phyloP scores from a whole-genome alignment of 306 rosid genomes.

The Pachyrhizus erosus region DNA sequence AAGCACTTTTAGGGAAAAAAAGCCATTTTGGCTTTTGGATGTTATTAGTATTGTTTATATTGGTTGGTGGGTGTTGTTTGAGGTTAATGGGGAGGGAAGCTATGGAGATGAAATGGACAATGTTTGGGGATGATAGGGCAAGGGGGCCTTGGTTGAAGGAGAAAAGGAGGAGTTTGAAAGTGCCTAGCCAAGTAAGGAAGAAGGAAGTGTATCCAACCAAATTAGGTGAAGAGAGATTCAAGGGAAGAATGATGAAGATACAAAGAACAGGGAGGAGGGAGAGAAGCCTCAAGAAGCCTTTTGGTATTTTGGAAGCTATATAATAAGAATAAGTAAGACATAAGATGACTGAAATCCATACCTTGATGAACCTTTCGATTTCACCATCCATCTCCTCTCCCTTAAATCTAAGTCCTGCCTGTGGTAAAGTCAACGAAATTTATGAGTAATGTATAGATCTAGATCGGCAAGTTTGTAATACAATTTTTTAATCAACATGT shows the following conservation, averaged over 20 bases:
- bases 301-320: conserved; percentile 46
- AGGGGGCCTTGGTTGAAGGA: conserved; percentile 65
- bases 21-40: not conserved
- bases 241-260: conserved; percentile 54
- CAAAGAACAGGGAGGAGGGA: conserved; percentile 48
- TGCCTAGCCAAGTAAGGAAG: conserved; percentile 52
- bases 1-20: conserved; percentile 44
- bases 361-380: conserved; percentile 43
- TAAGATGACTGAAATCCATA: conserved; percentile 46
- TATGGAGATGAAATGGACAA: conserved; percentile 61
- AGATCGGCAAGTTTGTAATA: no score
- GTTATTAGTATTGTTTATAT: not conserved
- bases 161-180: conserved; percentile 55
- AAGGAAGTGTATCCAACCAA: conserved; percentile 44
- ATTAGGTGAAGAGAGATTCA: conserved; percentile 39
- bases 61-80: conserved; percentile 31
- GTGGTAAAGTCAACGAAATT: no score
- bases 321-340: conserved; percentile 48
- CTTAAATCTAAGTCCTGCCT: not conserved
- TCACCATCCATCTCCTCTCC: conserved; percentile 41
- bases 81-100: conserved; percentile 72
- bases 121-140: conserved; percentile 43
- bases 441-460: no score
- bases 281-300: conserved; percentile 48
- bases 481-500: no score